Evolutionary conservation across 2,329 filamentous ascomycete genomes (phyloP), one percentile per base, ranked within the genome.

Genomic region (Diaporthe citri): DNA sequence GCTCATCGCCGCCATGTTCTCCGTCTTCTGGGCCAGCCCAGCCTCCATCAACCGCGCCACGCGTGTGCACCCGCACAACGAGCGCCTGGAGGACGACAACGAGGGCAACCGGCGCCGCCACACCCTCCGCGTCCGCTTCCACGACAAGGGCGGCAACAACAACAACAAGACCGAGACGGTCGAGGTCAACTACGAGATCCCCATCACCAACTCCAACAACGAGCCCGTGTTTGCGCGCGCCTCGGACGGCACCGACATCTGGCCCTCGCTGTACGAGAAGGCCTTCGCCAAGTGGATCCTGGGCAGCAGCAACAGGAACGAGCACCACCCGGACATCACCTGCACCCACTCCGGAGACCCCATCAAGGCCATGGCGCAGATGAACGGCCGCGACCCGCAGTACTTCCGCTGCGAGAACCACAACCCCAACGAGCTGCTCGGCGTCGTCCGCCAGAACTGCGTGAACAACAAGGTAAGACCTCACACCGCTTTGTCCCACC

Each of bases 181-280:
- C 41, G 82, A 85, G 69, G 85, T 87, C 69, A 82, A 86, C 82
- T 85, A 86, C 76, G 80, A 84, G 75, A 82, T 86, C 73, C 84
- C 84, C 12, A 81, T 86, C 73, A 85, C 86, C 82, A 87, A 86
- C 81, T 84, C 83, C 15, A 83, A 81, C 81, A 83, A 84, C 77
- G 80, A 83, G 79, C 84, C 84, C 34, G 76, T 86, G 34, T 87
- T 86, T 80, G 85, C 83, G 78, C 84, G 82, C 76, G 83, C 85
- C 20, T 83, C 80, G 75, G 83, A 85, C 77, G 82, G 82, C 20
- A 81, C 81, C 74, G 84, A 86, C 77, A 82, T 86, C 75, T 87
- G 85, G 86, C 85, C 86, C 2, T 80, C 83, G 36, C 80, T 87
- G 59, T 87, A 87, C 79, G 86, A 87, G 81, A 87, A 87, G 82